A percentile compares a stretch with the other conserved stretches of the same genome.
Conservation (phyloP, 331 rosid genomes). For the Spiraea crenata region DNA sequence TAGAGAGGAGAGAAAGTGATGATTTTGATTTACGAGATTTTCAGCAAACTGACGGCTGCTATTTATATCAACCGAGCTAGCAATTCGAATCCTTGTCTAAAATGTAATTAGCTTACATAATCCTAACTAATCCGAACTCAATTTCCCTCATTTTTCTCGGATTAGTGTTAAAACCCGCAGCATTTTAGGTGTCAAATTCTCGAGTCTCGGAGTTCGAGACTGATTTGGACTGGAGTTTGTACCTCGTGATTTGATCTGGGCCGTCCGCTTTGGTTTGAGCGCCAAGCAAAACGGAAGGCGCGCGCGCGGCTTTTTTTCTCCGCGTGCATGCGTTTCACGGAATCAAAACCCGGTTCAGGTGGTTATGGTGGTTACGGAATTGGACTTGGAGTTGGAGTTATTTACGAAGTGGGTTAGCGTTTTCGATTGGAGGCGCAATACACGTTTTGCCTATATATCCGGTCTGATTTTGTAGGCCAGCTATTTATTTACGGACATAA, state of each 20-base stretch:
- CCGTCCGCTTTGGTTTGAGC: not conserved
- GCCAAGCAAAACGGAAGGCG: not conserved
- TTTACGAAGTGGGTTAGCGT: constrained; percentile 1
- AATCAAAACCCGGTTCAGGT: not conserved
- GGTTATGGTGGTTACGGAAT: not conserved
- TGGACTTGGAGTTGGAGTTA: not conserved
- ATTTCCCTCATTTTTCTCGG: not conserved
- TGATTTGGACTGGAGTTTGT: not conserved
- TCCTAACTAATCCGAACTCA: not conserved
- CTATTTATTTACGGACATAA: not conserved
- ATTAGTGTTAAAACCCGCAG: not conserved
- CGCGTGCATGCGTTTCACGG: not conserved
- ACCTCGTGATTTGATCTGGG: not conserved
- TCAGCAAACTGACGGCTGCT: not conserved
- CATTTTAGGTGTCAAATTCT: not conserved
- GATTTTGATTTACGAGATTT: not conserved
- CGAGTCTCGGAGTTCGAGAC: not conserved
- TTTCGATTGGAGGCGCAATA: not conserved
- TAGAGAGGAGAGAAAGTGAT: constrained; percentile 8
- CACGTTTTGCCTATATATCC: not conserved
- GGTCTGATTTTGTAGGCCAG: not conserved
- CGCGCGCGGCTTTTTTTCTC: no score
- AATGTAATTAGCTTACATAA: no score
- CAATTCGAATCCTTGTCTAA: not conserved
- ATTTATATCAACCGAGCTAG: not conserved